Evolutionary conservation across 1,139 yeast genomes (phyloP), one percentile per base, ranked within the genome.

Genomic region (Blastobotrys indianensis): DNA sequence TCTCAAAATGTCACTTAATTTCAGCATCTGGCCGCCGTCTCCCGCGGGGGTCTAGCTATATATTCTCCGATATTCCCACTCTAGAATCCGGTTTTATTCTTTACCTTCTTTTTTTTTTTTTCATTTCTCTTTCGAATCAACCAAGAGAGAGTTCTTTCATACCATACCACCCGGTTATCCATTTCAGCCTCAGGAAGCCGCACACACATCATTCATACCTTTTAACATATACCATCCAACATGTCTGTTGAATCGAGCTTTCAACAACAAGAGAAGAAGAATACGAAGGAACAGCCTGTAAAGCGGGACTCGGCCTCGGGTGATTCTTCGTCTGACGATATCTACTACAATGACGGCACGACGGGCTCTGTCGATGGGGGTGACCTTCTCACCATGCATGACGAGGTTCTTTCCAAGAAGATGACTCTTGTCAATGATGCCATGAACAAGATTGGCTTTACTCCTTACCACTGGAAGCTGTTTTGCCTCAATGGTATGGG

Each of bases 401-500:
- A 56, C 37, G 47, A 42, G 28, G 55, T 54, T 15, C 45, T 57
- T 28, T 39, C 53, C 40, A 52, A 46, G 41, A 57, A 58, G 45
- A 49, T 58, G 43, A 46, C 48, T 4, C 46, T 58, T 32, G 59
- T 58, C 17, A 58, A 58, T 46, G 44, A 57, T 61, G 73, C 51
- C 45, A 55, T 63, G 47, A 57, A 59, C 37, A 57, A 59, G 37
- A 58, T 59, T 34, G 63, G 63, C 4, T 56, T 59, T 47, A 54
- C 61, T 8, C 57, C 55, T 8, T 59, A 59, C 44, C 63, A 59
- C 43, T 46, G 52, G 53, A 58, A 59, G 46, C 54, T 59, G n/a
- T 59, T 59, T 39, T 58, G 59, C 50, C 46, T 60, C 28, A 59
- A 59, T 40, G 85, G 85, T 13, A 73, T 78, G 73, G 85, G 85